A percentile compares a stretch with the other conserved stretches of the same genome.
Evolutionary conservation across 78 protist genomes (phyloP).

Genomic region (Planoprotostelium fungivorum): DNA sequence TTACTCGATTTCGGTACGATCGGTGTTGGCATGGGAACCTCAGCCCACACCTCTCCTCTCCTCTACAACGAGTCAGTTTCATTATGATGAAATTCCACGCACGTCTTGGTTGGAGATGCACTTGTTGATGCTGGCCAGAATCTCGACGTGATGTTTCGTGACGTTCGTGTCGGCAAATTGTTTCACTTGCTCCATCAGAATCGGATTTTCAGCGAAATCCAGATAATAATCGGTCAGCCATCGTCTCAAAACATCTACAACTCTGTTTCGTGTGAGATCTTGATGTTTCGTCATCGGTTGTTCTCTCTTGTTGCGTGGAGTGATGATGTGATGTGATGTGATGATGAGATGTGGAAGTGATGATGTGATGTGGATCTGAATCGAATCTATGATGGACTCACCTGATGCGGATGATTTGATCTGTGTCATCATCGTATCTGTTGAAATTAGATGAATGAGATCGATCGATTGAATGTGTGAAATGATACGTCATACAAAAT

Average conservation of each 20-base stretch:
- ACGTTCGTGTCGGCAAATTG: not conserved
- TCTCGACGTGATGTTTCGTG: not conserved
- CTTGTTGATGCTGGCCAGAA: not conserved
- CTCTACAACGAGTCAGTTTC: not conserved
- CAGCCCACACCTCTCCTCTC: not conserved
- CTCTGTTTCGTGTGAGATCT: too few species aligned
- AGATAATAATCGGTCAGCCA: not conserved
- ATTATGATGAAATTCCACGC: not conserved
- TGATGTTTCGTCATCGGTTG: too few species aligned
- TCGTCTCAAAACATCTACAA: not conserved
- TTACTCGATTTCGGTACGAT: not conserved
- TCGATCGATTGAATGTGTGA: too few species aligned
- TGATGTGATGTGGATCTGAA: too few species aligned
- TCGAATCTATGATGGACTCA: too few species aligned
- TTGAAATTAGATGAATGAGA: too few species aligned
- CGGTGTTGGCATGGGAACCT: not conserved
- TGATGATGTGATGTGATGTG: too few species aligned
- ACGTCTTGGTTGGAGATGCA: not conserved
- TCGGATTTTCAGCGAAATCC: not conserved
- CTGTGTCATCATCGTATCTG: too few species aligned
- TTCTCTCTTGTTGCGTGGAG: too few species aligned
- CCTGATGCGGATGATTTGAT: too few species aligned
- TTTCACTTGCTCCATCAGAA: not conserved
- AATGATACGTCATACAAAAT: too few species aligned
- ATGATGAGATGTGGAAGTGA: too few species aligned